Evolutionary conservation across 305 asterid genomes (phyloP), one percentile per base, ranked within the genome.

Genomic region (Solanum aculeatissimum): DNA sequence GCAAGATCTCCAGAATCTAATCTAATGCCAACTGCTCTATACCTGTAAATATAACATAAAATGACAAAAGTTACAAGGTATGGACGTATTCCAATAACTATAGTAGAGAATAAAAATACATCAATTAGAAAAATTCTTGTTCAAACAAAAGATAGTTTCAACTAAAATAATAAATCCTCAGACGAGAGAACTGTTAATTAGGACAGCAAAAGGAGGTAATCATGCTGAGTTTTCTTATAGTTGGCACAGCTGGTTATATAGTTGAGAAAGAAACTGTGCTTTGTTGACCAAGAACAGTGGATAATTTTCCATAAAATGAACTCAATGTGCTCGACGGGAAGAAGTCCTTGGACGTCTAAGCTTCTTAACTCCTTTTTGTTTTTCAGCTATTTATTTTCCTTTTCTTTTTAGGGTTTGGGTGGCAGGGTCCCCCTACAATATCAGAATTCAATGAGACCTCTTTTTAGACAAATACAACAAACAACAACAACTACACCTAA

Each of bases 1-100:
- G 99, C 98, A 89, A 96, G 97, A 90, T 96, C 99, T 84, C 99
- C 99, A 27, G 99, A 96, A 90, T 96, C 99, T 87, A 96, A 88
- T 89, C 99, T 92, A 85, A 96, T 90, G 85, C 98, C 99, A 40
- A 83, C 16, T 81, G 97, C 99, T 88, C 92, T 96, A 65, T 96
- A 95, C 89, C 99, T 96, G 94, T 82, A 87, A 86, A 88, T 74
- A 84, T 79, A 83, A 86, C 49, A 47, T 21, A 7, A 45, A 82
- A 81, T 83, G 51, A 70, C 40, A 47, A 49, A 49, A 2, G 25
- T 45, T 14, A 14, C 4, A 75, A 51, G 82, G 63, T 45, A 27
- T 49, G 63, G 19, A 14, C 27, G 6, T 27, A 29, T 75, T 75
- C 45, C 43, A 32, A 49, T 49, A 29, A 27, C 27, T 8, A 51